These are phyloP conservation scores for Penicillium oxalicum DNA, from an alignment of 2,329 filamentous ascomycete species.

Conservation along the genomic window DNA sequence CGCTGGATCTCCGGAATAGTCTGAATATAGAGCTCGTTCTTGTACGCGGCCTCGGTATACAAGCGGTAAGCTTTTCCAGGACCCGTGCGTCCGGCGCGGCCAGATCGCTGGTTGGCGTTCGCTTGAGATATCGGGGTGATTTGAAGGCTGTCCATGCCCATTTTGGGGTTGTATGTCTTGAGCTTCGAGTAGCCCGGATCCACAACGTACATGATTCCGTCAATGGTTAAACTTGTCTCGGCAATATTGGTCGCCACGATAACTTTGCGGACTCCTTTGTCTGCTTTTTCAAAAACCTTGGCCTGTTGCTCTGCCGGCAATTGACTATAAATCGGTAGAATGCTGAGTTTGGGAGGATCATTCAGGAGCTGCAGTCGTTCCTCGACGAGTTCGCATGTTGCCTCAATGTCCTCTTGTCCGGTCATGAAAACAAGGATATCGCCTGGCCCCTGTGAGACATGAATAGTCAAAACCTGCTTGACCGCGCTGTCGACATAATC, in stretches of 20 bases:
- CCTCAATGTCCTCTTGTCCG: conserved; percentile 96
- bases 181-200: conserved; percentile 94
- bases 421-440: conserved; percentile 99
- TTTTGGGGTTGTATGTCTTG: conserved; percentile 97
- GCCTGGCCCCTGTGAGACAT: conserved; percentile 86
- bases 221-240: conserved; percentile 94
- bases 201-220: conserved; percentile 98
- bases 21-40: conserved; percentile 92
- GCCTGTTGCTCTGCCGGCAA: conserved; percentile 98
- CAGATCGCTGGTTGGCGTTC: conserved; percentile 87
- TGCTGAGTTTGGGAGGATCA: conserved; percentile 88
- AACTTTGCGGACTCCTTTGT: conserved; percentile 88
- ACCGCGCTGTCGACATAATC: conserved; percentile 97
- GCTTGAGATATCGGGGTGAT: conserved; percentile 97
- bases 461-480: conserved; percentile 90
- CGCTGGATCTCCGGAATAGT: conserved; percentile 97
- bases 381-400: conserved; percentile 86
- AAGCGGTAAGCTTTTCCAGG: conserved; percentile 93
- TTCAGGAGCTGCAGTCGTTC: conserved; percentile 84
- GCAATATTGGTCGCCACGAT: conserved; percentile 99
- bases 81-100: conserved; percentile 87
- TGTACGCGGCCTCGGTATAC: conserved; percentile 89
- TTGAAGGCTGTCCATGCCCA: conserved; percentile 98
- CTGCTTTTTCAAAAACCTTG: conserved; percentile 91
- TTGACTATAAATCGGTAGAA: conserved; percentile 96